Percentiles rank a stretch among this genome's conserved stretches.
Evolutionary conservation across 2,329 filamentous ascomycete genomes (phyloP).

Genomic region (Curvularia sp.): DNA sequence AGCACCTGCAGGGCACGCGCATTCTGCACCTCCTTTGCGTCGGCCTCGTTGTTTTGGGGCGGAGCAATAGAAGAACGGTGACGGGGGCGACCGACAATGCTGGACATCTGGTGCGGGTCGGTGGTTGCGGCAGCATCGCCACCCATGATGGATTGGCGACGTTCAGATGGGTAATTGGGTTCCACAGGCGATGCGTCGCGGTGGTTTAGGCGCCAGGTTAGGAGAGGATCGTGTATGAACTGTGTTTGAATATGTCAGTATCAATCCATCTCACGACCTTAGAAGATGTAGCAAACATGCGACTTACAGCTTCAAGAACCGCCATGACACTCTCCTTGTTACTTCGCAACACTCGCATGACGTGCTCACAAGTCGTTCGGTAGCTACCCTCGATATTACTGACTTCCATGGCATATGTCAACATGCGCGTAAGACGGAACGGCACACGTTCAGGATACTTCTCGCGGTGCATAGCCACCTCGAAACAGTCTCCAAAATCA

Average conservation of each 20-base stretch:
- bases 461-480: slow-evolving; percentile 98
- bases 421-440: slow-evolving; percentile 97
- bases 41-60: slow-evolving; percentile 50
- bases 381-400: slow-evolving; percentile 99
- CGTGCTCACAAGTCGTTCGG: slow-evolving; percentile 96
- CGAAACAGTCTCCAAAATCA: slow-evolving; percentile 99
- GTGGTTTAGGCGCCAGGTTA: slow-evolving; percentile 87
- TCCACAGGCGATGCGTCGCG: slow-evolving; percentile 65
- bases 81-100: slow-evolving; percentile 42
- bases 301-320: slow-evolving; percentile 91
- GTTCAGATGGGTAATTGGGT: slow-evolving; percentile 67
- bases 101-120: slow-evolving; percentile 34
- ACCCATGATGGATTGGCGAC: slow-evolving; percentile 66
- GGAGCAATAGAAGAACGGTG: slow-evolving; percentile 47
- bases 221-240: slow-evolving; percentile 99
- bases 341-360: slow-evolving; percentile 93
- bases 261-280: neutral
- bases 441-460: slow-evolving; percentile 98
- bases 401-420: slow-evolving; percentile 99
- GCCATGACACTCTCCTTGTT: slow-evolving; percentile 99
- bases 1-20: slow-evolving; percentile 91
- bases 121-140: slow-evolving; percentile 40
- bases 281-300: neutral
- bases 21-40: slow-evolving; percentile 81
- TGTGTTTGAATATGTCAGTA: slow-evolving; percentile 48